A percentile compares a stretch with the other conserved stretches of the same genome.
These are phyloP conservation scores for Amauroascus niger DNA, from an alignment of 2,329 filamentous ascomycete genomes.

Conservation along the genomic window DNA sequence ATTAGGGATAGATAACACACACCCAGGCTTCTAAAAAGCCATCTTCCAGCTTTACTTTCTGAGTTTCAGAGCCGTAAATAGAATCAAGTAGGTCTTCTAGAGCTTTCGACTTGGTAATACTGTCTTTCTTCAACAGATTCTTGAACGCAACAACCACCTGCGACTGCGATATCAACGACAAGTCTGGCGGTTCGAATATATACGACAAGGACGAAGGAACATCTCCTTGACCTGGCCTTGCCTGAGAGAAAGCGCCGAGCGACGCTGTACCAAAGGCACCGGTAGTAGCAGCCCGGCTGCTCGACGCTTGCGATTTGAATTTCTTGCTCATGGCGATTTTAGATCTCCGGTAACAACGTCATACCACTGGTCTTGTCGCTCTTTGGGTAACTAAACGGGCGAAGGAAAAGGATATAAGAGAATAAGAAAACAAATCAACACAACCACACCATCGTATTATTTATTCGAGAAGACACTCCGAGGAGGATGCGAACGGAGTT, in stretches of 20 bases:
- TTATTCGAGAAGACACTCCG: not conserved
- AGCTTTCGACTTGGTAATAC: slow-evolving; percentile 80
- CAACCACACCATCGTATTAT: not conserved
- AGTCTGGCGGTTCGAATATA: slow-evolving; percentile 73
- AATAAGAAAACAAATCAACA: not conserved
- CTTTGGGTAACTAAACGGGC: slow-evolving; percentile 17
- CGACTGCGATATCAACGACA: slow-evolving; percentile 65
- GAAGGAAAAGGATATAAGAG: not conserved
- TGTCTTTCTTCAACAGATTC: slow-evolving; percentile 85
- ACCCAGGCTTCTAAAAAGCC: slow-evolving; percentile 83
- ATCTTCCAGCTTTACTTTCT: slow-evolving; percentile 61
- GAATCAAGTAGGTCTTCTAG: slow-evolving; percentile 71
- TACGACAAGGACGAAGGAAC: slow-evolving; percentile 65
- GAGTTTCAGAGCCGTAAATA: slow-evolving; percentile 46
- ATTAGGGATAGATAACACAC: slow-evolving; percentile 34
- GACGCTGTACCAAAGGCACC: slow-evolving; percentile 38
- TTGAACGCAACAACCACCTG: slow-evolving; percentile 85
- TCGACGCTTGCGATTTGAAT: slow-evolving; percentile 55
- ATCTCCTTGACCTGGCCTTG: slow-evolving; percentile 32
- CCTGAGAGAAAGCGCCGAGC: slow-evolving; percentile 34
- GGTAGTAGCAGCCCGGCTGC: slow-evolving; percentile 49
- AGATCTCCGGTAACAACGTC: not conserved
- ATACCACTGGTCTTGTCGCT: slow-evolving; percentile 32
- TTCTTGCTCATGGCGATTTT: slow-evolving; percentile 42
- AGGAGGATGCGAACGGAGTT: not conserved